Evolutionary conservation across 1,284 basidiomycete species (phyloP).

Genomic region (Puccinia triticina): DNA sequence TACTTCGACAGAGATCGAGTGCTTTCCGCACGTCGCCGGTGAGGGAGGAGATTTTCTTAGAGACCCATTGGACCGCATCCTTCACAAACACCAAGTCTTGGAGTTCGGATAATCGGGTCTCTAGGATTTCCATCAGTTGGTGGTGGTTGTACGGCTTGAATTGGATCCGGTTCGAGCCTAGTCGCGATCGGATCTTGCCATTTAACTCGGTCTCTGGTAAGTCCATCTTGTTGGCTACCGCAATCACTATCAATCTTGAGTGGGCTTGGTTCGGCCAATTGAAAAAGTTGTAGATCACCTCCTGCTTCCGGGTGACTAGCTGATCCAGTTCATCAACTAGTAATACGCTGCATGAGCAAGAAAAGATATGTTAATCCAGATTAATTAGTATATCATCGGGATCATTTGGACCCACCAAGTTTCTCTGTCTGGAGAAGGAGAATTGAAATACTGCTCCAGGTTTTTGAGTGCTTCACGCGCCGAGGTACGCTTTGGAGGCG

Average conservation of each 20-base stretch:
- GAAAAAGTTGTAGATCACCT: constrained; percentile 99
- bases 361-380: not conserved
- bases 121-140: constrained; percentile 84
- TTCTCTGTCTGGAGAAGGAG: constrained; percentile 55
- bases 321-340: constrained; percentile 99
- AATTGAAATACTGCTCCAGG: constrained; percentile 57
- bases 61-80: constrained; percentile 84
- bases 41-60: constrained; percentile 87
- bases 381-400: not conserved
- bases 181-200: constrained; percentile 85
- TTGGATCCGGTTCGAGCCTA: constrained; percentile 94
- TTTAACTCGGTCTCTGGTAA: constrained; percentile 90
- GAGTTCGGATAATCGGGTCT: constrained; percentile 68
- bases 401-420: constrained; percentile 54
- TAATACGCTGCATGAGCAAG: constrained; percentile 70
- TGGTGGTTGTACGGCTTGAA: constrained; percentile 85
- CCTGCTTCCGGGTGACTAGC: constrained; percentile 90
- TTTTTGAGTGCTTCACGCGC: constrained; percentile 55
- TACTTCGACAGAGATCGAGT: constrained; percentile 83
- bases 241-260: constrained; percentile 88
- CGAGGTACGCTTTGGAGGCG: constrained; percentile 44
- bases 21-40: constrained; percentile 93
- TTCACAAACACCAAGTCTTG: constrained; percentile 61
- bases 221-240: constrained; percentile 98
- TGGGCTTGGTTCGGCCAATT: constrained; percentile 93